Evolutionary conservation across 1,284 basidiomycete species (phyloP), one percentile per base, ranked within the genome.

Genomic region (Lentinula novae-zelandiae): DNA sequence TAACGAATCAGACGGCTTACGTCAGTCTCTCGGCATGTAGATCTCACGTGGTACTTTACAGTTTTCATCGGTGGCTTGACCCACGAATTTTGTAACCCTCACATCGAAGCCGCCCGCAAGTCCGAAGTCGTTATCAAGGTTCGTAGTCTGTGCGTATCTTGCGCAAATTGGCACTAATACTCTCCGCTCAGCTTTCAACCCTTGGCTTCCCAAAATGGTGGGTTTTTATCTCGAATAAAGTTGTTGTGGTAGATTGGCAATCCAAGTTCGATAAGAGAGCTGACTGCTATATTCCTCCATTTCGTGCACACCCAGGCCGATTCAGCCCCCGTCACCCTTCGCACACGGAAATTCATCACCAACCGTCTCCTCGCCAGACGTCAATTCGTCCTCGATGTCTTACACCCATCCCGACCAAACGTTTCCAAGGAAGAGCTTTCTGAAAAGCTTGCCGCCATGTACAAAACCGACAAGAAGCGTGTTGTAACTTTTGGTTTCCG

Each of bases 261-360:
- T 17, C n/a, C 44, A n/a, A 44, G n/a, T 22, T 20, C 9, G 44
- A 46, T 20, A 15, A 46, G 44, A 15, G 17, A 6, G 44, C 44
- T 46, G 44, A 46, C 44, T 46, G 20, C 6, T 22, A 46, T 46
- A 13, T 7, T 44, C 42, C 44, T 46, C 10, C 44, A 46, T 17
- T 17, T 5, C 2, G 44, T 22, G 12, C 40, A 12, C 22, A 15
- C 8, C 10, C 44, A 60, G 87, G 82, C 87, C 77, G 95, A 96
- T 80, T 84, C 81, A 77, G 82, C 86, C 80, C 90, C 95, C 77
- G 87, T 99, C 71, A 99, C 97, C 69, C 85, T 99, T 76, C 93
- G 97, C 72, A 98, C 97, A 63, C 92, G 96, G 79, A 98, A 99
- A 84, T 99, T 99, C 86, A 93, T 98, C 78, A 98, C 96, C 72